phyloP scores from a whole-genome alignment of 495 filamentous ascomycete species.

The Lepraria neglecta region DNA sequence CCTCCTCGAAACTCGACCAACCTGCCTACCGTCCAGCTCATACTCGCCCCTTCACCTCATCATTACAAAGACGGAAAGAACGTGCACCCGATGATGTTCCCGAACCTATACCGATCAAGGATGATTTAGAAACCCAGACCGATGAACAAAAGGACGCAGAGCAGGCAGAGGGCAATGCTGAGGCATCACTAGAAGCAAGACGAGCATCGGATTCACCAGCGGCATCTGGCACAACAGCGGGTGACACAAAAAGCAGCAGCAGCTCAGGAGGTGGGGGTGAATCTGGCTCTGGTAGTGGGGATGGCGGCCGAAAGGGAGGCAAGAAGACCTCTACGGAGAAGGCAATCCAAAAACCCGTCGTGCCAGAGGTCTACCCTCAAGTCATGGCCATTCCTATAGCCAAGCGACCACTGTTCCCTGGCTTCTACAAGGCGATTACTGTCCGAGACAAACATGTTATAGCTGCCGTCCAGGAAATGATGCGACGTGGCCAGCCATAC shows the following conservation, averaged over 20 bases:
- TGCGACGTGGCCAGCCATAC: conserved; percentile 96
- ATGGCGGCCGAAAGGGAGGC: conserved; percentile 50
- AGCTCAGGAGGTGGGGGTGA: conserved; percentile 44
- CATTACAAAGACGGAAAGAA: conserved; percentile 26
- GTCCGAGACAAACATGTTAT: conserved; percentile 86
- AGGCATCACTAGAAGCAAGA: conserved; percentile 38
- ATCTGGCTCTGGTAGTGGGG: conserved; percentile 43
- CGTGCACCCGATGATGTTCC: conserved; percentile 27
- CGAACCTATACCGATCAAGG: conserved; percentile 39
- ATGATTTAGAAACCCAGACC: conserved; percentile 32
- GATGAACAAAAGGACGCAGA: conserved; percentile 32
- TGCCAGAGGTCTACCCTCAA: conserved; percentile 95
- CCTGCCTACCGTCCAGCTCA: conserved; percentile 27
- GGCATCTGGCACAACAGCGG: conserved; percentile 17
- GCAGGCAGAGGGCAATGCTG: conserved; percentile 33
- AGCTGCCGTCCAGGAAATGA: conserved; percentile 87
- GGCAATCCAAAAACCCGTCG: conserved; percentile 73
- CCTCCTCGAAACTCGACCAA: conserved; percentile 31
- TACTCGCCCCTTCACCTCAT: conserved; percentile 23
- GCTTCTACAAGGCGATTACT: conserved; percentile 98
- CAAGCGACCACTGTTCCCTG: conserved; percentile 89
- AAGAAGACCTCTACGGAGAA: conserved; percentile 62
- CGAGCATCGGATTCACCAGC: conserved; percentile 31
- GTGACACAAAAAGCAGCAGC: conserved; percentile 32
- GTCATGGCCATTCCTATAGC: conserved; percentile 99